phyloP scores from a whole-genome alignment of 257 asterid genomes.

The Solanum chmielewskii region DNA sequence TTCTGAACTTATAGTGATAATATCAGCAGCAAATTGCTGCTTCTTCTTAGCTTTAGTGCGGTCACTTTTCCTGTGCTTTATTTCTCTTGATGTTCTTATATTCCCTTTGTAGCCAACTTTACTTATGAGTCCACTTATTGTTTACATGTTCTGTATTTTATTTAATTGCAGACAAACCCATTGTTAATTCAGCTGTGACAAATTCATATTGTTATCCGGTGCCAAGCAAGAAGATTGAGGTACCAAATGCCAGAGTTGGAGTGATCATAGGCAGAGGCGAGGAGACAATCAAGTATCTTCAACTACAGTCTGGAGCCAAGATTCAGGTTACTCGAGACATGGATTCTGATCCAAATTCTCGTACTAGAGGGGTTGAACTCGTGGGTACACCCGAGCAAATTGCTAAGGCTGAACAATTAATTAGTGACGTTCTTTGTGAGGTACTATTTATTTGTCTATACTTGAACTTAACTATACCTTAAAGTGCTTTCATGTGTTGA shows the following conservation, averaged over 20 bases:
- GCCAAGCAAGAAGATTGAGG: conserved; percentile 8
- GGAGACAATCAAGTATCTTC: conserved; percentile 68
- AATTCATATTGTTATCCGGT: conserved; percentile 8
- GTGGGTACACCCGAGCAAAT: conserved; percentile 15
- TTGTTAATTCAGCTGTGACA: not conserved
- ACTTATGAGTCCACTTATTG: not conserved
- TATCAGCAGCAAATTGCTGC: not conserved
- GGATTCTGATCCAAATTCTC: conserved; percentile 9
- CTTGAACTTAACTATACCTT: not conserved
- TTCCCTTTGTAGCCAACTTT: not conserved
- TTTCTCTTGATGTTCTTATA: not conserved
- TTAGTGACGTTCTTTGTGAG: conserved; percentile 34
- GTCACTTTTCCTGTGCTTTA: not conserved
- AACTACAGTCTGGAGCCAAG: conserved; percentile 65
- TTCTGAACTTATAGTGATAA: not conserved
- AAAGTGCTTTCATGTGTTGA: not conserved
- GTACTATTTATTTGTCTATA: conserved; percentile 12
- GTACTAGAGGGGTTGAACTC: conserved; percentile 10
- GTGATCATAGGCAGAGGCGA: conserved; percentile 75
- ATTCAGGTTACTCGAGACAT: conserved; percentile 49
- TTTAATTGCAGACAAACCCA: not conserved
- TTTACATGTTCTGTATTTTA: not conserved
- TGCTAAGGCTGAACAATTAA: conserved; percentile 12
- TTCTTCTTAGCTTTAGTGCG: not conserved
- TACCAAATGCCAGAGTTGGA: conserved; percentile 74